Conservation (phyloP, 2,329 filamentous ascomycete genomes). For the Didymella lethalis region DNA sequence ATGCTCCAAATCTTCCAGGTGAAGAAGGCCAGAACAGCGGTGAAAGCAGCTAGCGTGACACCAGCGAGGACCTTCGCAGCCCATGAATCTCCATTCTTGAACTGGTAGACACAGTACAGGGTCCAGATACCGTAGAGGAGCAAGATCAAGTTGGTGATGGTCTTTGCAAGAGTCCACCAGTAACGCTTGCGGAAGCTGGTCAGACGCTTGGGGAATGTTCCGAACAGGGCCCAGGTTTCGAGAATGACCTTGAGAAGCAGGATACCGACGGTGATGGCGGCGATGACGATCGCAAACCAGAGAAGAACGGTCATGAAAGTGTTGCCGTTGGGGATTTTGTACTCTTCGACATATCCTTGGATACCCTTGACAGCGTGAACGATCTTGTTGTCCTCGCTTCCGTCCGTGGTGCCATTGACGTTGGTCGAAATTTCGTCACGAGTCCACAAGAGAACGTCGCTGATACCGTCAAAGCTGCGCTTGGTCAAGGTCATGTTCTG, state of each 20-base stretch:
- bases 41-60: conserved; percentile 82
- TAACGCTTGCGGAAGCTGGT: conserved; percentile 92
- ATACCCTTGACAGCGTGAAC: conserved; percentile 74
- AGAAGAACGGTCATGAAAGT: conserved; percentile 96
- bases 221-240: conserved; percentile 90
- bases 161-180: conserved; percentile 89
- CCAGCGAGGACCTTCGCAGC: conserved; percentile 84
- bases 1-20: conserved; percentile 81
- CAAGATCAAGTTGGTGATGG: conserved; percentile 88
- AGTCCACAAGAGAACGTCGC: conserved; percentile 57
- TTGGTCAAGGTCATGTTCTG: conserved; percentile 64
- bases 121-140: conserved; percentile 95
- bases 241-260: conserved; percentile 90
- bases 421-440: conserved; percentile 57
- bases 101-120: conserved; percentile 94
- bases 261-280: conserved; percentile 82
- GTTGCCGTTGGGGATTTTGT: conserved; percentile 85
- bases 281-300: conserved; percentile 86
- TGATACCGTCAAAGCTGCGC: conserved; percentile 56
- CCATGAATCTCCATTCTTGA: conserved; percentile 93
- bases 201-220: conserved; percentile 80
- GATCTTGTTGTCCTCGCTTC: conserved; percentile 52
- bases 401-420: conserved; percentile 51
- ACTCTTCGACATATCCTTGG: conserved; percentile 80
- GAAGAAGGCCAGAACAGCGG: conserved; percentile 81